Percentiles rank a stretch among this genome's conserved stretches.
Conservation (phyloP, 2,329 filamentous ascomycete genomes). For the Penicillium sp. region DNA sequence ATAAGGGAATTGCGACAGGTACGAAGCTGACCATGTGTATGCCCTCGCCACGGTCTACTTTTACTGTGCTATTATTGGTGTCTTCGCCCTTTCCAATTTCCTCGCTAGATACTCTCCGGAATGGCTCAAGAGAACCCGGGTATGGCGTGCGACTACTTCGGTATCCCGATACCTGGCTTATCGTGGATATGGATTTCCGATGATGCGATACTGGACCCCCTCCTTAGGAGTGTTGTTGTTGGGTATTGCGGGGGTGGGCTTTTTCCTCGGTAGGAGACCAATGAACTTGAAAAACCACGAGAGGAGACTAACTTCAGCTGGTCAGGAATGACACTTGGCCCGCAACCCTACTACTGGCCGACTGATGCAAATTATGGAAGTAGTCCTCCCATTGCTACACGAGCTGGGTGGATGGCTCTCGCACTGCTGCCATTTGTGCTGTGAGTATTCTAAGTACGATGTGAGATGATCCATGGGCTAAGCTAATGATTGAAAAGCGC, state of each 20-base stretch:
- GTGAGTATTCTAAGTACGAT: slow-evolving; percentile 18
- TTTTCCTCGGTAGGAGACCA: slow-evolving; percentile 45
- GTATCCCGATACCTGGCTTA: slow-evolving; percentile 45
- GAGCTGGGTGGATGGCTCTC: slow-evolving; percentile 55
- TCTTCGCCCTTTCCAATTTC: slow-evolving; percentile 48
- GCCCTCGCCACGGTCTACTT: slow-evolving; percentile 55
- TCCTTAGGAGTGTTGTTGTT: slow-evolving; percentile 48
- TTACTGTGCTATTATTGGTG: slow-evolving; percentile 49
- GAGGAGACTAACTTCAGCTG: neutral
- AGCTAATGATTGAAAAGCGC: slow-evolving; percentile 31
- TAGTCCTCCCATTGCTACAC: slow-evolving; percentile 55
- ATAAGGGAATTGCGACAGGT: slow-evolving; percentile 38
- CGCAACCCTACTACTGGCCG: slow-evolving; percentile 59
- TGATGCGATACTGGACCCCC: slow-evolving; percentile 44
- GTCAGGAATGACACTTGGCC: slow-evolving; percentile 49
- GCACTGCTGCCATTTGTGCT: slow-evolving; percentile 55
- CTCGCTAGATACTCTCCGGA: slow-evolving; percentile 32
- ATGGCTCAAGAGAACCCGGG: slow-evolving; percentile 20
- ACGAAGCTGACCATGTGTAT: slow-evolving; percentile 56
- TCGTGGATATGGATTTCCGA: slow-evolving; percentile 35
- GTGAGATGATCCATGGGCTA: neutral
- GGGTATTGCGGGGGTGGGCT: slow-evolving; percentile 42
- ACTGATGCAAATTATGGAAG: slow-evolving; percentile 48
- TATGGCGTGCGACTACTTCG: slow-evolving; percentile 38
- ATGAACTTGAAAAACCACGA: neutral